Evolutionary conservation across 2,329 filamentous ascomycete species (phyloP), one percentile per base, ranked within the genome.

Genomic region (Fusarium sublunatum): DNA sequence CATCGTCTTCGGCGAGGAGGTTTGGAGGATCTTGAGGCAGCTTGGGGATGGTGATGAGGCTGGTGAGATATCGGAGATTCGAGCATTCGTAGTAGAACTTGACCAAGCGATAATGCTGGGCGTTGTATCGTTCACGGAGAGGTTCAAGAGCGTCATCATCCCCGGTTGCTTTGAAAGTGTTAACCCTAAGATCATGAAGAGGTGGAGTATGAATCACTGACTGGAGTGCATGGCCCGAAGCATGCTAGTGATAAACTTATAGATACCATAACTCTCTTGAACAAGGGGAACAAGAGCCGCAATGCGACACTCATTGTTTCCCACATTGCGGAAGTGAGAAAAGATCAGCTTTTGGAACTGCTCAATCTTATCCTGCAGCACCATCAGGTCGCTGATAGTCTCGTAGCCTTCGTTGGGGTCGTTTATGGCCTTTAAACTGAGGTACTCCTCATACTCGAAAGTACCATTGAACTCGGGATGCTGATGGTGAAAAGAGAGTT

Each of bases 161-260:
- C 53, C 95, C 94, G 11, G 95, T 95, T 42, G 92, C 91, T 91
- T 56, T 35, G 42, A 10, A 24, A n/a, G 12, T 42, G 58, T 75
- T 45, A 73, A 69, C 60, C 12, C 39, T 48, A 35, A 13, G 55
- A 53, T 53, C 29, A 26, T 41, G 29, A 31, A 11, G 9, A 24
- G 8, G n/a, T 13, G 32, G 28, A 19, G 15, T 19, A 19, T 19
- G 19, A 43, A 34, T 35, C 22, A 79, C 89, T 74, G 82, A 93
- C 91, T 93, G 3, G 91, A 94, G 76, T 99, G 94, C 93, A 99
- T 97, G 13, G 95, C 95, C 53, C 95, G 88, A 61, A 99, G 80
- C 95, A 99, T 99, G 89, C 95, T 99, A 0, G 95, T 99, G 66
- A 97, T 93, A 76, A 99, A 99, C 78, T 98, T 98, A 83, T 99